Evolutionary conservation across 371 early-diverging fungal genomes (phyloP).

Genomic region (Mucor plumbeus): DNA sequence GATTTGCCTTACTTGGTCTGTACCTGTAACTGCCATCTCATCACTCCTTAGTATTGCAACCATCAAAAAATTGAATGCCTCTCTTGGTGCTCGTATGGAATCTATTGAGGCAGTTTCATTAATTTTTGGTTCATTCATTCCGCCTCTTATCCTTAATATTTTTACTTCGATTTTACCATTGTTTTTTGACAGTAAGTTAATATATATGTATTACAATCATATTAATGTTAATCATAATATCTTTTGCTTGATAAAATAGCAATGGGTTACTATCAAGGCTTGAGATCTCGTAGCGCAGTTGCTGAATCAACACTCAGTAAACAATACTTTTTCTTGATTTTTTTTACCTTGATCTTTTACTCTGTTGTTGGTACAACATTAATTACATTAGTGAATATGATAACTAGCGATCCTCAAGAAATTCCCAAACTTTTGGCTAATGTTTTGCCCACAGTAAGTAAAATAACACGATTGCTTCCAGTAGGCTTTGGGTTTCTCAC

Average conservation of each 20-base stretch:
- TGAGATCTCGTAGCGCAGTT: constrained; percentile 47
- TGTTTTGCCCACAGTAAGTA: constrained; percentile 54
- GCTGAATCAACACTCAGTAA: constrained; percentile 56
- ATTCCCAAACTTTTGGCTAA: constrained; percentile 68
- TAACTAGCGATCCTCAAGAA: constrained; percentile 58
- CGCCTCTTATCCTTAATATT: constrained; percentile 56
- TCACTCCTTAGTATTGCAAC: constrained; percentile 53
- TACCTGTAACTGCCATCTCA: constrained; percentile 55
- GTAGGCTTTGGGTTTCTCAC: not conserved
- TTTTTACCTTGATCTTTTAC: constrained; percentile 88
- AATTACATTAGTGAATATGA: constrained; percentile 60
- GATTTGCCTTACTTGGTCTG: constrained; percentile 49
- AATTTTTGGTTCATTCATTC: constrained; percentile 56
- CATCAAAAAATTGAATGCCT: constrained; percentile 34
- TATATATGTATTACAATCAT: not conserved
- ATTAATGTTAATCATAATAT: not conserved
- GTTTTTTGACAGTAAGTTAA: constrained; percentile 53
- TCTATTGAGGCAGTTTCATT: constrained; percentile 37
- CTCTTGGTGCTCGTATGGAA: constrained; percentile 16
- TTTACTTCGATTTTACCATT: constrained; percentile 67
- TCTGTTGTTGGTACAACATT: constrained; percentile 77
- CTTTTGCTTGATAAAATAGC: constrained; percentile 19
- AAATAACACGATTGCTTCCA: not conserved
- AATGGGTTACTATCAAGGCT: constrained; percentile 48
- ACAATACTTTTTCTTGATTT: constrained; percentile 87